Evolutionary conservation across 768 basidiomycete genomes (phyloP), one percentile per base, ranked within the genome.

Genomic region (Mycena polygramma): DNA sequence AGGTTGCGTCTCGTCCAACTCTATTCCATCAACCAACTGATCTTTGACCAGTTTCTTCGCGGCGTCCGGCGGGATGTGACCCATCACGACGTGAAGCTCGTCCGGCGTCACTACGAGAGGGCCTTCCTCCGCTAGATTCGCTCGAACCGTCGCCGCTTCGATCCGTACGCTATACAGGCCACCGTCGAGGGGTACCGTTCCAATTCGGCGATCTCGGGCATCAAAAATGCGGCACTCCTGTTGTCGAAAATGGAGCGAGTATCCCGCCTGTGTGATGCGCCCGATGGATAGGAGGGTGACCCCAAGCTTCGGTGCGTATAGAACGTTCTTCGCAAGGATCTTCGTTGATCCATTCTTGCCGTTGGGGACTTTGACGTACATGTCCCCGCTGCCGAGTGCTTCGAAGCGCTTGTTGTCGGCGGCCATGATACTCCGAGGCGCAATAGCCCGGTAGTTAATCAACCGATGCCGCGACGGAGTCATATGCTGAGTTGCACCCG

Each of bases 401-500:
- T 76, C 51, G 37, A 83, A 79, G 1, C 39, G 58, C 0, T 55
- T 66, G 48, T 77, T 76, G 60, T 82, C 74, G 19, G 80, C 80
- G 8, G 80, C 76, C 22, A 68, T 76, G 63, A 83, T 81, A 14
- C 76, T 49, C 20, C 74, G 63, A 3, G 78, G 77, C 17, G 26
- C 20, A 67, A 82, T 81, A 0, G 60, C n/a, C 4, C 52, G 54
- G 58, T 75, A 82, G 48, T 78, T 80, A 53, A 75, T 73, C 65
- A 85, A 79, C 7, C 68, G 63, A 37, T 81, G 45, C 2, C 76
- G 65, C 52, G 75, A 78, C 1, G 79, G 82, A 1, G 80, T 78
- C 78, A 84, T 80, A 58, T 83, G 83, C 36, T 72, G 75, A 1
- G 77, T 76, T 24, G 81, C 79, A 5, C 83, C 83, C 24, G 81